Conservation (phyloP, 352 stramenopile species). For the Globisporangium paroecandrum region DNA sequence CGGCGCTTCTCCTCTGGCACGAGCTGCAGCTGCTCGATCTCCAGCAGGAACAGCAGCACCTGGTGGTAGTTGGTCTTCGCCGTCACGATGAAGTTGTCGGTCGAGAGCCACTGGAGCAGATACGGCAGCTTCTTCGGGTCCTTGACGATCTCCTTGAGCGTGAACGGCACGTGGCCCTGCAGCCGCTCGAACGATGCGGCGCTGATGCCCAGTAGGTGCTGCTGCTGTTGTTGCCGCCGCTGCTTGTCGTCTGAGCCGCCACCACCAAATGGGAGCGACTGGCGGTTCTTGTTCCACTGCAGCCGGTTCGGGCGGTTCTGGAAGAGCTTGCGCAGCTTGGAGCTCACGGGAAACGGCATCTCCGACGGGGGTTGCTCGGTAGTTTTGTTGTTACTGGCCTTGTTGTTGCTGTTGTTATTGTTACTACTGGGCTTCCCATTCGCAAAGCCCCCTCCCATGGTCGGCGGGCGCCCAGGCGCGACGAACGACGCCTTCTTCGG, state of each 20-base stretch:
- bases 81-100: slow-evolving; percentile 31
- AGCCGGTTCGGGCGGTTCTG: slow-evolving; percentile 43
- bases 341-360: slow-evolving; percentile 63
- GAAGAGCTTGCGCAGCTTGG: slow-evolving; percentile 74
- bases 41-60: slow-evolving; percentile 81
- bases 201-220: slow-evolving; percentile 46
- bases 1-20: slow-evolving; percentile 57
- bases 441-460: background rate
- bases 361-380: background rate
- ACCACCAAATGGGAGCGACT: background rate
- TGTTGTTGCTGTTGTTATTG: background rate
- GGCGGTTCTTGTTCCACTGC: slow-evolving; percentile 44
- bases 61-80: slow-evolving; percentile 68
- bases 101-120: slow-evolving; percentile 71
- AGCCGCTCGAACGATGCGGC: slow-evolving; percentile 64
- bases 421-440: slow-evolving; percentile 2
- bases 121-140: slow-evolving; percentile 85
- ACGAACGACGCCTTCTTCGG: slow-evolving; percentile 32
- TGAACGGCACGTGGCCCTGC: slow-evolving; percentile 77
- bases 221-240: slow-evolving; percentile 46
- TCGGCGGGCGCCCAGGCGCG: slow-evolving; percentile 7
- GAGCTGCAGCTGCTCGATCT: slow-evolving; percentile 78
- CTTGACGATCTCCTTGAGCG: slow-evolving; percentile 82
- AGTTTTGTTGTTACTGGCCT: background rate
- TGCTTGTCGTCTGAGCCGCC: slow-evolving; percentile 13